Base-by-base conservation (phyloP, 164 flowering plant species). In the Paratinospora sagittata region DNA sequence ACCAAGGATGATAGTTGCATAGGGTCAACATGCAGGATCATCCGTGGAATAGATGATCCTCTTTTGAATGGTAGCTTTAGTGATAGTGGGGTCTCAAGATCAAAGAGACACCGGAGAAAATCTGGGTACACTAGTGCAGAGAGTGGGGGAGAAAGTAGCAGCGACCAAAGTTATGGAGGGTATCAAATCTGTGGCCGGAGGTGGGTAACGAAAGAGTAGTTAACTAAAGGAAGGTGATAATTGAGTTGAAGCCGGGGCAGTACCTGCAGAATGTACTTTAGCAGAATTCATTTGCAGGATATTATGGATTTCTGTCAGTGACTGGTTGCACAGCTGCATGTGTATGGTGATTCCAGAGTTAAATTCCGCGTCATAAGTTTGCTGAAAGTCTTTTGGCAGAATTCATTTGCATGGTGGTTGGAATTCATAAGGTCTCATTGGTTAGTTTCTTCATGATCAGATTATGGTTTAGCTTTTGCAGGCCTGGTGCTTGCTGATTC, bases 21-120 rank as follows among this genome's bases (percentile, higher is more conserved):
- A 13, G 39, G 79, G 17, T 81, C 89, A 11, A 45, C 85, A 39
- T 76, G 77, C 63, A 86, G 82, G 74, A 82, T 87, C 55, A 92
- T 96, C 65, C 90, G 92, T 27, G 98, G 99, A 36, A 96, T 96
- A 10, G 99, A 96, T 73, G 99, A 96, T 72, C 99, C 99, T 8
- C 88, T 96, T 21, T 77, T 92, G 63, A 88, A 82, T 76, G 98
- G 98, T 24, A 91, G 95, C 79, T 3, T 81, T 19, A 95, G 99
- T 71, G 98, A 95, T 67, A 89, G 89, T 71, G 94, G 88, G 9
- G 76, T 78, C 33, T 47, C 82, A 24, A 87, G 86, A 80, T 84
- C 80, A 58, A 94, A 87, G 83, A 90, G 85, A 78, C 89, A 84
- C 65, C 89, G 90, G 0, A 65, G 84, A 19, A 90, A 82, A 82